phyloP scores from a whole-genome alignment of 371 early-diverging fungal genomes.

The Saksenaea vasiformis region DNA sequence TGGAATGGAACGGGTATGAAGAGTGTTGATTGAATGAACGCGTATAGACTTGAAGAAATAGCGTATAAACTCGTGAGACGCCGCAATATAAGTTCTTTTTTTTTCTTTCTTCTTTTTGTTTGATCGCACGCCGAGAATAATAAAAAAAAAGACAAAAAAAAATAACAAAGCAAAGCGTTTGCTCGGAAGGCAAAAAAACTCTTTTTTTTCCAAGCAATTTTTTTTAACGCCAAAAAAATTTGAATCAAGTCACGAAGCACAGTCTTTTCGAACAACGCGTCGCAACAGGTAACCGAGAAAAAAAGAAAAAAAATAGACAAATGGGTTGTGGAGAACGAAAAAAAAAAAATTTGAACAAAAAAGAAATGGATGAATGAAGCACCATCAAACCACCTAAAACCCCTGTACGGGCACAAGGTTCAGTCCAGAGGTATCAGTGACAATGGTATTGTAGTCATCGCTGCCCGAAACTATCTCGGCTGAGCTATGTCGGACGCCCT shows the following conservation, averaged over 20 bases:
- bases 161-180: background rate
- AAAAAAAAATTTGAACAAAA: no score
- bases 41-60: background rate
- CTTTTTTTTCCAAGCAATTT: background rate
- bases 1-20: background rate
- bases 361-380: no score
- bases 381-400: no score
- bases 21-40: background rate
- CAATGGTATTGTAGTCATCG: no score
- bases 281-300: no score
- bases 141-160: background rate
- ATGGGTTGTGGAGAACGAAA: no score
- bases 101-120: background rate
- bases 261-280: background rate
- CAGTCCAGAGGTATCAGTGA: no score
- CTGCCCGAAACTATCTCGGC: no score
- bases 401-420: no score
- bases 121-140: background rate
- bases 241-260: conserved; percentile 1
- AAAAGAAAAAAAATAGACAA: no score
- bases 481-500: no score
- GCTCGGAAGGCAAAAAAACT: conserved; percentile 2
- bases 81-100: background rate
- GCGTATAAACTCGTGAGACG: background rate
- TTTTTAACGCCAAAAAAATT: conserved; percentile 2